Evolutionary conservation across 2,329 filamentous ascomycete species (phyloP).

Genomic region (Apiospora kogelbergensis): DNA sequence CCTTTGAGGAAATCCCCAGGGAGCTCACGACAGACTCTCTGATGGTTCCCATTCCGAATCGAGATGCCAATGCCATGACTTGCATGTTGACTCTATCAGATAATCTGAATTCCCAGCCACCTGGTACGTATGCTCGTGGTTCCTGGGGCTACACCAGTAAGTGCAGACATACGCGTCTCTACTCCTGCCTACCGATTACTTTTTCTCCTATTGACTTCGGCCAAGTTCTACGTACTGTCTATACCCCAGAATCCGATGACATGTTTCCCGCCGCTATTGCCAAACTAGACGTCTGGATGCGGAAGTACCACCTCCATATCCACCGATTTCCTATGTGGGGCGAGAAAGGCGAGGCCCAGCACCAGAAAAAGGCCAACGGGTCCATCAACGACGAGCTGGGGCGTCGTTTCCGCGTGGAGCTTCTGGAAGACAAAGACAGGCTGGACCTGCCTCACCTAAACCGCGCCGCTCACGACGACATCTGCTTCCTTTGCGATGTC

Average conservation of each 20-base stretch:
- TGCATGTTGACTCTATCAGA: background rate
- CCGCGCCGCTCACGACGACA: background rate
- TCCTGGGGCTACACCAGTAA: background rate
- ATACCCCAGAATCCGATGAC: background rate
- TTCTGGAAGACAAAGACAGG: background rate
- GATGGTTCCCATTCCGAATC: background rate
- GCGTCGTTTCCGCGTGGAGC: background rate
- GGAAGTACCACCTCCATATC: background rate
- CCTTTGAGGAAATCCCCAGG: background rate
- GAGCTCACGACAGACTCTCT: background rate
- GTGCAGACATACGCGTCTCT: background rate
- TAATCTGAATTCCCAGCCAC: background rate
- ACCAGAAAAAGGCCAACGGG: background rate
- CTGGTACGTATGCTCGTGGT: background rate
- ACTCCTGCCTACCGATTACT: background rate
- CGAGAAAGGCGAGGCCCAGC: background rate
- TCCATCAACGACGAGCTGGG: background rate
- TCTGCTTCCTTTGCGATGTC: background rate
- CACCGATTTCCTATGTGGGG: background rate
- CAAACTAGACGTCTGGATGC: background rate
- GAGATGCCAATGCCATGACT: background rate
- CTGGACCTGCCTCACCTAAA: background rate
- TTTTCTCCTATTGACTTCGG: background rate
- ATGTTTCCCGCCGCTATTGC: background rate
- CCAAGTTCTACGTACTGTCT: background rate